A percentile compares a stretch with the other conserved stretches of the same genome.
Conservation (phyloP, 2,329 filamentous ascomycete genomes). For the Aotearoamyces nothofagi region DNA sequence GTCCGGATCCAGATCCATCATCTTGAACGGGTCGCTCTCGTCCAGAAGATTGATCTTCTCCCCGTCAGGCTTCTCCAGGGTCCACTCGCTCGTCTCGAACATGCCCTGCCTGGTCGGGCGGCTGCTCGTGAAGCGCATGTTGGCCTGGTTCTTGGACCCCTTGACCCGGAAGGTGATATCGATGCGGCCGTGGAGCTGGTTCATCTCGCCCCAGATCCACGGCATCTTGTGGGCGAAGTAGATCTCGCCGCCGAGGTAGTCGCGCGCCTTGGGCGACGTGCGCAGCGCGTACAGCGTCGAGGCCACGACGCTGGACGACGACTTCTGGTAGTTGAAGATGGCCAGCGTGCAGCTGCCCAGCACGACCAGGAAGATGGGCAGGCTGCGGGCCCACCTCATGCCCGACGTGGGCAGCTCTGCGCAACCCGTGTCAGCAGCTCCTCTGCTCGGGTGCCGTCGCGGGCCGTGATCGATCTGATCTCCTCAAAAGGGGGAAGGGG, state of each 20-base stretch:
- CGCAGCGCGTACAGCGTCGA: constrained; percentile 86
- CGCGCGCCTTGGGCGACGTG: constrained; percentile 59
- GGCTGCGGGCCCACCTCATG: constrained; percentile 49
- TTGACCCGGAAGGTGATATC: constrained; percentile 78
- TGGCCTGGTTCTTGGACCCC: constrained; percentile 53
- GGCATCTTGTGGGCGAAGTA: constrained; percentile 68
- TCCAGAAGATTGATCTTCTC: constrained; percentile 59
- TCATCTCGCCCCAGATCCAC: constrained; percentile 78
- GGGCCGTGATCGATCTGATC: too few relatives aligned
- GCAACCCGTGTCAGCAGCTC: neutral
- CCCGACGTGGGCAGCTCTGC: constrained; percentile 15
- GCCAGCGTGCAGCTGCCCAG: constrained; percentile 59
- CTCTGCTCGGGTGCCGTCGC: too few relatives aligned
- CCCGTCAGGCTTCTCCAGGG: constrained; percentile 50
- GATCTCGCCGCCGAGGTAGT: constrained; percentile 72
- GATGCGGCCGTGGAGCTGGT: constrained; percentile 84
- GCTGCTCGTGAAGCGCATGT: constrained; percentile 69
- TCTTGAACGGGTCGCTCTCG: constrained; percentile 52
- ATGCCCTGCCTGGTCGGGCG: constrained; percentile 44
- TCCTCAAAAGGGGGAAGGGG: too few relatives aligned
- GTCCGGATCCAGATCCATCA: constrained; percentile 26
- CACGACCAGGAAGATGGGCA: constrained; percentile 66
- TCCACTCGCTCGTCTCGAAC: constrained; percentile 90
- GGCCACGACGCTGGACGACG: constrained; percentile 71
- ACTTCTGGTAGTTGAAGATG: constrained; percentile 99